phyloP scores from a whole-genome alignment of 225 moss, liverwort and hornwort species.

The Climacium dendroides region DNA sequence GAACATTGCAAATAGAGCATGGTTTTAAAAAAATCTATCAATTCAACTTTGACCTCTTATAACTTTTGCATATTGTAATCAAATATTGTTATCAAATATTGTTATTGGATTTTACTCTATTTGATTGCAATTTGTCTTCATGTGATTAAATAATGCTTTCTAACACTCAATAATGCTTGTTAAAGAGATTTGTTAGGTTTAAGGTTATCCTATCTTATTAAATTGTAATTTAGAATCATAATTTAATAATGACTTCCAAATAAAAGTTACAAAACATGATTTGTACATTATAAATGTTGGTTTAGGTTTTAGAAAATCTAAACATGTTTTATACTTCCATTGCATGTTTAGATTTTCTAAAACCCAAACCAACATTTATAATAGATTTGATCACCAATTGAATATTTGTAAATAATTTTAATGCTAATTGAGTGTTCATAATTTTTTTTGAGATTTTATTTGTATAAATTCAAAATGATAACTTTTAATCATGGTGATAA shows the following conservation, averaged over 20 bases:
- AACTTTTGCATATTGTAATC: background rate
- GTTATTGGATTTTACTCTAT: background rate
- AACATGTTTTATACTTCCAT: too few species aligned
- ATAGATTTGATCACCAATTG: background rate
- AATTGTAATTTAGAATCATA: background rate
- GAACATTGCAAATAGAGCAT: background rate
- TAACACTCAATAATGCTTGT: accelerated
- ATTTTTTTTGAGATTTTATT: background rate
- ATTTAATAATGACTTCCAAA: background rate
- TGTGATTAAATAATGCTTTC: background rate
- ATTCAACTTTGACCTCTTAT: background rate
- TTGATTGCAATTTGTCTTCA: background rate
- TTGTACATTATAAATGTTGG: too few species aligned
- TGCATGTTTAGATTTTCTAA: background rate
- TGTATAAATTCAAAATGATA: background rate
- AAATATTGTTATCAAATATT: background rate
- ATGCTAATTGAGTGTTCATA: too few species aligned
- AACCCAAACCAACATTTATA: background rate
- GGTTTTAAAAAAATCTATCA: background rate
- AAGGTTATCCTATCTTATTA: accelerated
- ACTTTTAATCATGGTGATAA: background rate
- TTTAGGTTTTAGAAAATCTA: too few species aligned
- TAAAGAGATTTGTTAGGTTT: background rate
- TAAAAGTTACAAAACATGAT: background rate
- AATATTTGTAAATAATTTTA: background rate